Base-by-base conservation (phyloP, 768 basidiomycete genomes). In the Agrocybe chaxingu region DNA sequence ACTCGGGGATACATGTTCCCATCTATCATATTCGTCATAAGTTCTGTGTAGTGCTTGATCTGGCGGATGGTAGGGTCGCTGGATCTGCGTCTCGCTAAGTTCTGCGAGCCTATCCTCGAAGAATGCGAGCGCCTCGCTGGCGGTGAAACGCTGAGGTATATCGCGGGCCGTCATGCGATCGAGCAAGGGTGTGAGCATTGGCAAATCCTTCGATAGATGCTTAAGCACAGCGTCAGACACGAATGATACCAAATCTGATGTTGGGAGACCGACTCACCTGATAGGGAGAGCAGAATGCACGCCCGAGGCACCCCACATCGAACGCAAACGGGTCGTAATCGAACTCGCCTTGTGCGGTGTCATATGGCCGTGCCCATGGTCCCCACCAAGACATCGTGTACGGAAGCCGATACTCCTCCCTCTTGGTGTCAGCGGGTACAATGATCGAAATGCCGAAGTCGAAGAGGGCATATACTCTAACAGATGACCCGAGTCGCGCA, bases 151-250 rank as follows among this genome's bases (percentile, higher is more conserved):
- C 7, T 13, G 16, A 0, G 24, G 7, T 3, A 69, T 41, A 18
- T 65, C 45, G 4, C 64, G 50, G 1, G 60, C 62, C 3, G 59
- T 55, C 62, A 69, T 62, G 41, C 34, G 52, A 40, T 68, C 67
- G 1, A 68, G 42, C 7, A 68, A 48, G 8, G 64, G 65, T 0
- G 63, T 62, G 2, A 67, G 42, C 47, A 68, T 51, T 0, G 67
- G 65, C n/a, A 59, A 42, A 6, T 42, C n/a, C 4, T 43, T 48
- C 0, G 55, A 52, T 7, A 57, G 37, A 44, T 61, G 49, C 65
- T 66, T 16, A 12, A 40, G 42, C 7, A 46, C 12, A 44, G 10
- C 16, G 8, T 9, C 8, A 41, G 42, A 13, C 9, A n/a, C 24
- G 13, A 35, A 41, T 47, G 19, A 9, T 11, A 37, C 13, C 9